Base-by-base conservation (phyloP, 169 alveolate species). In the Cryptosporidium meleagridis region DNA sequence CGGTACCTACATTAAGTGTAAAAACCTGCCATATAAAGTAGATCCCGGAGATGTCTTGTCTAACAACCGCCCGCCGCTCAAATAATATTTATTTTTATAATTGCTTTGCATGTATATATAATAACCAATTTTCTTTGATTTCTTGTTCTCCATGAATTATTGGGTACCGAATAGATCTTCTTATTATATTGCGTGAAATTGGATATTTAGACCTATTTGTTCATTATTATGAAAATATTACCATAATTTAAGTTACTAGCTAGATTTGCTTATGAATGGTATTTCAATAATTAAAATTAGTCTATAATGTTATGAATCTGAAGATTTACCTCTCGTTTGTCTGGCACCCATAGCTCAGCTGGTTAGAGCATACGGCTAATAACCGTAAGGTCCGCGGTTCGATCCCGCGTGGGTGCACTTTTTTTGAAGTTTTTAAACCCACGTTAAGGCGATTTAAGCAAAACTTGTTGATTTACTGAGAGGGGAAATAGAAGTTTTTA, bases 331-430 rank as follows among this genome's bases (percentile, higher is more conserved):
- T 0, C 4, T 0, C 35, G 26, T 0, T 8, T 6, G 75, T 59
- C 89, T 3, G 69, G 89, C 89, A 80, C 99, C 96, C 93, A 95
- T 97, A 95, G 98, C 98, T 96, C 98, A 96, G 98, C 95, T 93
- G 98, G 98, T 96, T 96, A 96, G 98, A 96, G 98, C 98, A 96
- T 96, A 94, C 98, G 97, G 98, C 98, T 96, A 96, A 96, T 96
- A 96, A 96, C 98, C 98, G 98, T 94, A 96, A 96, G 98, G 98
- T 96, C 98, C 97, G 97, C 98, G 98, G 98, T 96, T 96, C 99
- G 98, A 97, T 95, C 96, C 99, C 98, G 98, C 96, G 97, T 95
- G 98, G 98, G 99, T 80, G 89, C 89, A 80, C 80, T 80, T 80
- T 80, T 80, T 1, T 5, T 1, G 29, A 1, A 37, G 5, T 37